Conservation (phyloP, 768 basidiomycete genomes). For the Mycena pura region DNA sequence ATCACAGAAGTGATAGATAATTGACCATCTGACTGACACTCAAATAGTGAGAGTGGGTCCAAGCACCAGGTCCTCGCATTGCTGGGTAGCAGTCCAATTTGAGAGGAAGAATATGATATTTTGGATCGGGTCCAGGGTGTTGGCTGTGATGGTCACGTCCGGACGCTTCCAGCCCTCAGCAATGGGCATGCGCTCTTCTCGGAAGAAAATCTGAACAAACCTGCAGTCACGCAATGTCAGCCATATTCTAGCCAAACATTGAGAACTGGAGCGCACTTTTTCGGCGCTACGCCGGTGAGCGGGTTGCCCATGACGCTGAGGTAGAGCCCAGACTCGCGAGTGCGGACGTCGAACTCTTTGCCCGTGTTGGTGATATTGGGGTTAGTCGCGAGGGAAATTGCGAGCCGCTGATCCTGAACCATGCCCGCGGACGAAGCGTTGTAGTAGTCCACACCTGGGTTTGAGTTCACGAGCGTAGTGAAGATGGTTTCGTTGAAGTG, state of each 20-base stretch:
- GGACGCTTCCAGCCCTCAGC: slow-evolving; percentile 21
- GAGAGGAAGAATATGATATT: neutral
- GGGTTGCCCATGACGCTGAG: slow-evolving; percentile 22
- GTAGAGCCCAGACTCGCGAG: slow-evolving; percentile 12
- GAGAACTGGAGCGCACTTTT: slow-evolving; percentile 11
- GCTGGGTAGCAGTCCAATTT: slow-evolving; percentile 13
- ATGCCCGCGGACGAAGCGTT: slow-evolving; percentile 18
- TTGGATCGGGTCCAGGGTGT: neutral
- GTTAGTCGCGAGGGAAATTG: slow-evolving; percentile 11
- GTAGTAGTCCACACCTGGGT: slow-evolving; percentile 22
- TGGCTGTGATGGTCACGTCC: neutral
- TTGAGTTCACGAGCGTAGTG: slow-evolving; percentile 16
- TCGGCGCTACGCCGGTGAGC: slow-evolving; percentile 18
- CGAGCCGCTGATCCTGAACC: slow-evolving; percentile 16
- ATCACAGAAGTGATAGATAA: too few species aligned
- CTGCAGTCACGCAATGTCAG: neutral
- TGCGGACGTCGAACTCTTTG: slow-evolving; percentile 23
- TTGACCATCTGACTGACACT: too few species aligned
- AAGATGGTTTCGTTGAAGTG: slow-evolving; percentile 24
- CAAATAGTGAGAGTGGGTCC: neutral
- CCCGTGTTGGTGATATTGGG: slow-evolving; percentile 17
- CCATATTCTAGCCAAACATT: neutral
- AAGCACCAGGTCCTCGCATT: slow-evolving; percentile 6
- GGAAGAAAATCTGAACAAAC: slow-evolving; percentile 25
- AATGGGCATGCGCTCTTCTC: slow-evolving; percentile 24